phyloP scores from a whole-genome alignment of 225 moss, liverwort and hornwort species.

The Physcomitrium patens region DNA sequence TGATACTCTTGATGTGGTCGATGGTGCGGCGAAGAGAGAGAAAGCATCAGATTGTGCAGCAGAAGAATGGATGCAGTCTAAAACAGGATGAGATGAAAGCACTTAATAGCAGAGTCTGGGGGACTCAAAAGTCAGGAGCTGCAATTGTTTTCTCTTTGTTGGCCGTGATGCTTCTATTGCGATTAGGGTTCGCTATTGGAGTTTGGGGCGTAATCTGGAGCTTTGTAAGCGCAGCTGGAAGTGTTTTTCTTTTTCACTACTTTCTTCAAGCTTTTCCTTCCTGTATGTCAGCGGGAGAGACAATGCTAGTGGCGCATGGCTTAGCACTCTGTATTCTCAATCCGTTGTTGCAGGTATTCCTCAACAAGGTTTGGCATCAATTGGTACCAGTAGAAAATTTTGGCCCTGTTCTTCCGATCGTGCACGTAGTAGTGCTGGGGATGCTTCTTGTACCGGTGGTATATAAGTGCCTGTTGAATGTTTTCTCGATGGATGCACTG shows the following conservation, averaged over 20 bases:
- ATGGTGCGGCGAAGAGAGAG: conserved; percentile 32
- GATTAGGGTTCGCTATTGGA: conserved; percentile 43
- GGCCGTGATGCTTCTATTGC: conserved; percentile 36
- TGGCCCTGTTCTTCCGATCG: conserved; percentile 50
- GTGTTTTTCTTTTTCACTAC: conserved; percentile 58
- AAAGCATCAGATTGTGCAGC: conserved; percentile 34
- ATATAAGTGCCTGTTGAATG: conserved; percentile 39
- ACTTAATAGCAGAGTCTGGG: conserved; percentile 5
- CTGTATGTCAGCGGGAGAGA: conserved; percentile 77
- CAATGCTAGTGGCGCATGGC: conserved; percentile 89
- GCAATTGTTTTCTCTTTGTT: conserved; percentile 26
- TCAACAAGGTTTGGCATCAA: conserved; percentile 27
- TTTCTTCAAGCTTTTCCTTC: conserved; percentile 63
- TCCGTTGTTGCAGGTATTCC: conserved; percentile 40
- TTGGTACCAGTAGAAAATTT: conserved; percentile 22
- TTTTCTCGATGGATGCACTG: conserved; percentile 35
- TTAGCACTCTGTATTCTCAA: conserved; percentile 63
- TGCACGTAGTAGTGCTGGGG: conserved; percentile 55
- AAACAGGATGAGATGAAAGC: conserved; percentile 11
- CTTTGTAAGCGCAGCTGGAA: conserved; percentile 52
- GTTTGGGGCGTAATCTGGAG: conserved; percentile 45
- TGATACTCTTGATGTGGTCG: conserved; percentile 43
- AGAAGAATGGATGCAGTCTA: conserved; percentile 27
- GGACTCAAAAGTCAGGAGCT: background rate
- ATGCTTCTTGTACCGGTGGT: conserved; percentile 58